Conservation (phyloP, 2,329 filamentous ascomycete genomes). For the Incumbomyces lentus region DNA sequence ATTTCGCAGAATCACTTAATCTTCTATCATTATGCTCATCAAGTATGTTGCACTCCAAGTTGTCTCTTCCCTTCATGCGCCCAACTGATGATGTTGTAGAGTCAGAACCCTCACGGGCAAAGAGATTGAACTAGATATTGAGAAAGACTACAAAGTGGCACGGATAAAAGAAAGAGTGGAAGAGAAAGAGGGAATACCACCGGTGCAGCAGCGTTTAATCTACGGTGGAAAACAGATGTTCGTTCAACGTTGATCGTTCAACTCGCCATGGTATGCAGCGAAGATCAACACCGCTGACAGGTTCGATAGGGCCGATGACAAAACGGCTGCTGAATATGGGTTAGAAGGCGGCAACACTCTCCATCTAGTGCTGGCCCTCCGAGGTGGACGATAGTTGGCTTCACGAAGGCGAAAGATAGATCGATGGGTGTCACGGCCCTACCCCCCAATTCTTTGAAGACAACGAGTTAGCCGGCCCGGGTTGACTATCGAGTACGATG, state of each 20-base stretch:
- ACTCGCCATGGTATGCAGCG: too few species aligned
- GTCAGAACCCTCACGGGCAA: slow-evolving; percentile 96
- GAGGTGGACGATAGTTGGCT: slow-evolving; percentile 41
- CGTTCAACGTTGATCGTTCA: slow-evolving; percentile 20
- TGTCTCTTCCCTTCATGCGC: slow-evolving; percentile 7
- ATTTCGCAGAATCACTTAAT: too few species aligned
- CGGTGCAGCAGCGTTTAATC: slow-evolving; percentile 91
- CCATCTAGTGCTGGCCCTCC: slow-evolving; percentile 87
- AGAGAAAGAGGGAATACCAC: slow-evolving; percentile 97
- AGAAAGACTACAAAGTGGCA: slow-evolving; percentile 83
- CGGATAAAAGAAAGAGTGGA: slow-evolving; percentile 99
- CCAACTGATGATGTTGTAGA: slow-evolving; percentile 39
- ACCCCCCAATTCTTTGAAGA: not conserved
- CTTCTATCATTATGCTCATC: slow-evolving; percentile 37
- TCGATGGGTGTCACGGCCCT: not conserved
- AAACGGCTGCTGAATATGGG: slow-evolving; percentile 79
- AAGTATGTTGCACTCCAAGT: slow-evolving; percentile 30
- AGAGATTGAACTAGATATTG: slow-evolving; percentile 97
- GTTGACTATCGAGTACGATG: too few species aligned
- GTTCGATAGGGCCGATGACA: slow-evolving; percentile 71
- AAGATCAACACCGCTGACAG: not conserved
- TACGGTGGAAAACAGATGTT: slow-evolving; percentile 98
- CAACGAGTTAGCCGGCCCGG: not conserved
- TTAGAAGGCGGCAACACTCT: slow-evolving; percentile 88
- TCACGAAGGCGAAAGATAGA: not conserved